Base-by-base conservation (phyloP, 345 rosid species). In the Lagerstroemia speciosa region DNA sequence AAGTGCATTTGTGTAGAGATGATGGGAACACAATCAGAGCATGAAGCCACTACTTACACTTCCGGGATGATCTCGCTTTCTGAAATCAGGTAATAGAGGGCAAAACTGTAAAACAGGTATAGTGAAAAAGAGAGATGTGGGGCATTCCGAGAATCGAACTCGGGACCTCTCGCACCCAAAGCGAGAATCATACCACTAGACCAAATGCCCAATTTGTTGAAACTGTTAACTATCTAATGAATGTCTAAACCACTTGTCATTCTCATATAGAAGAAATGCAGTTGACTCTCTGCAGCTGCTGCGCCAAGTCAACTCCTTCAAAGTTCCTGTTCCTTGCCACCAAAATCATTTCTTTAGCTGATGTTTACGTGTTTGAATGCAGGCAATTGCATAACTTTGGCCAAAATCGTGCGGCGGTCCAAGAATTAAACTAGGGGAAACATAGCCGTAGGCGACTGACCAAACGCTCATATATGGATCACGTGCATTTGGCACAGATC, bases 151-250 rank as follows among this genome's bases (percentile, higher is more conserved):
- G 89, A 88, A 87, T 88, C 73, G 74, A 86, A 86, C 89, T 88
- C 83, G 71, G 84, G 93, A 88, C 91, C 90, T 84, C 89, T 90
- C 82, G 84, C 92, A 89, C 88, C 92, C 93, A 70, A 84, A 41
- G 46, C 86, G 77, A 87, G 87, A 85, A 57, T 26, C 32, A 57
- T 57, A 57, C 33, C 62, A 57, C 62, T 57, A 57, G 62, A 57
- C 62, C 62, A 57, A 57, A 57, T 57, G 62, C 62, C 62, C 60
- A 53, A 7, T 26, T 2, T 46, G 52, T 16, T 46, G 52, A 46
- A 46, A 46, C 22, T 46, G 16, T 8, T 40, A 5, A 8, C 45
- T 40, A 6, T n/a, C n/a, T n/a, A n/a, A n/a, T n/a, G n/a, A n/a
- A n/a, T n/a, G 38, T 36, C 8, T 36, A 36, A 5, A 9, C 38